Conservation (phyloP, 768 basidiomycete species). For the Mycena capillaripes region DNA sequence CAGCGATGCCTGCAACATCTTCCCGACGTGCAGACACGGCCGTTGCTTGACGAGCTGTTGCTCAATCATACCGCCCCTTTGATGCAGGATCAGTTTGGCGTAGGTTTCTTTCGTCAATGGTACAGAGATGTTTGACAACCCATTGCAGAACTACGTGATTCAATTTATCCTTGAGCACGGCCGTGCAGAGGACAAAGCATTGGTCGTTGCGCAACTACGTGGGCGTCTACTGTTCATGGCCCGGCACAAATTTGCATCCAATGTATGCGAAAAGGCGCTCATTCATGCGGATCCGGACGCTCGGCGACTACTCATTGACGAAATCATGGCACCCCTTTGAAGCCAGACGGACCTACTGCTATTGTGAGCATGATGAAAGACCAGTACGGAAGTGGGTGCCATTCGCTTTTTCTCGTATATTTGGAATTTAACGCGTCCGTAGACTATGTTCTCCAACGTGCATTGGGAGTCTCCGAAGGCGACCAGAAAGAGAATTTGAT, state of each 20-base stretch:
- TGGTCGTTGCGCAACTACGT: constrained; percentile 76
- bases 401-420: neutral
- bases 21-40: constrained; percentile 73
- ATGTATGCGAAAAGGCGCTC: constrained; percentile 94
- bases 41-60: constrained; percentile 85
- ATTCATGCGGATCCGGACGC: constrained; percentile 73
- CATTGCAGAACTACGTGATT: constrained; percentile 88
- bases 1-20: constrained; percentile 94
- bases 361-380: constrained; percentile 87
- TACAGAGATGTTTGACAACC: constrained; percentile 22
- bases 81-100: constrained; percentile 94
- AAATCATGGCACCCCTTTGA: constrained; percentile 73
- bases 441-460: constrained; percentile 92
- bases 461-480: constrained; percentile 75
- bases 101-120: constrained; percentile 52
- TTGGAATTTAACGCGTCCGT: neutral
- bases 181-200: constrained; percentile 72
- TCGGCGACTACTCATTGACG: constrained; percentile 81
- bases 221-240: constrained; percentile 87
- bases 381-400: constrained; percentile 86
- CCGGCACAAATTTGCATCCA: constrained; percentile 94
- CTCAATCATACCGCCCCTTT: constrained; percentile 74
- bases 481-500: constrained; percentile 80
- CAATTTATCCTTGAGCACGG: constrained; percentile 94
- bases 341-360: constrained; percentile 76